Conservation (phyloP, 2,329 filamentous ascomycete species). For the Monosporascus sp. region DNA sequence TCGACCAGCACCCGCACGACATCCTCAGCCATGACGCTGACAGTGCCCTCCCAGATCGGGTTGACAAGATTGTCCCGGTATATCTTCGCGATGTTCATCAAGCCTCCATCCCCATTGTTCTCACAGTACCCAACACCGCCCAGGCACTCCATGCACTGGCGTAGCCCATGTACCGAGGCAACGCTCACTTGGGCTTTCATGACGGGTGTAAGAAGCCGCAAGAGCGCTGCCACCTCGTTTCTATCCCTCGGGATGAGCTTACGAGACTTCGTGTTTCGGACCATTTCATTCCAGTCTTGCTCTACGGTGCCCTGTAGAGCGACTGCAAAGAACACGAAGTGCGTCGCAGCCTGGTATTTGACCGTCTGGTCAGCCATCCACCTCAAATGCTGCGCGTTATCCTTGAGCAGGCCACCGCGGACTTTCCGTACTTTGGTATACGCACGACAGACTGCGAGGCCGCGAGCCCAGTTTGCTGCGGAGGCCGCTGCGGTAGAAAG, state of each 20-base stretch:
- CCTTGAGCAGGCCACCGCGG: slow-evolving; percentile 24
- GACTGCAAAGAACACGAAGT: slow-evolving; percentile 25
- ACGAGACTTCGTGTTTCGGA: slow-evolving; percentile 6
- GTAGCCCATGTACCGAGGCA: slow-evolving; percentile 10
- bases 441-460: slow-evolving; percentile 41
- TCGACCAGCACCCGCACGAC: slow-evolving; percentile 6
- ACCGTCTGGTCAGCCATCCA: slow-evolving; percentile 41
- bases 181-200: slow-evolving; percentile 43
- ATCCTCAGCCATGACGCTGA: slow-evolving; percentile 8
- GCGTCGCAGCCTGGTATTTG: slow-evolving; percentile 34
- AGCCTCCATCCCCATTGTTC: slow-evolving; percentile 40
- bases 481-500: slow-evolving; percentile 39
- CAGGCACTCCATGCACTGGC: slow-evolving; percentile 18
- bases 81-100: slow-evolving; percentile 48
- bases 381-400: slow-evolving; percentile 39
- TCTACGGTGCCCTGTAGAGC: slow-evolving; percentile 35
- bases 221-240: slow-evolving; percentile 26
- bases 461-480: slow-evolving; percentile 38
- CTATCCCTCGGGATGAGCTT: slow-evolving; percentile 4
- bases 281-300: slow-evolving; percentile 11
- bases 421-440: slow-evolving; percentile 43
- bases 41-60: slow-evolving; percentile 20
- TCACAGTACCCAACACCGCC: slow-evolving; percentile 29
- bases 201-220: slow-evolving; percentile 55
- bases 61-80: slow-evolving; percentile 41